Evolutionary conservation across 176 grass and related monocot genomes (phyloP).

Genomic region (Juncus effusus): DNA sequence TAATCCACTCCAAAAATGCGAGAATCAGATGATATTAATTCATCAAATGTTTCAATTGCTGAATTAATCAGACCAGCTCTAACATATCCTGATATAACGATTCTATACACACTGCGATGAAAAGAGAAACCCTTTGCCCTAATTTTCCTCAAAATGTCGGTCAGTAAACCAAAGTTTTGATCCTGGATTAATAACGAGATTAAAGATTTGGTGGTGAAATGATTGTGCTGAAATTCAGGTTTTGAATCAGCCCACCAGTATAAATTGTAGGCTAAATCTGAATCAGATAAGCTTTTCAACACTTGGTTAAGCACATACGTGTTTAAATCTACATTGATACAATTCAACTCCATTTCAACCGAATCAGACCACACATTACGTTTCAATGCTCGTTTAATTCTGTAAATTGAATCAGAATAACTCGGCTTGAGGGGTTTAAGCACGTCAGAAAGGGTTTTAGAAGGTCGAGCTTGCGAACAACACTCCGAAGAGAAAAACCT

Average conservation of each 20-base stretch:
- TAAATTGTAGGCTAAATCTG: slow-evolving; percentile 32
- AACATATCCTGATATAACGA: slow-evolving; percentile 41
- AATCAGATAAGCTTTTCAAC: slow-evolving; percentile 36
- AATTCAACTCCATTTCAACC: slow-evolving; percentile 31
- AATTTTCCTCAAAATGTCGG: slow-evolving; percentile 33
- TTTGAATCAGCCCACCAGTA: slow-evolving; percentile 45
- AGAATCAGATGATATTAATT: slow-evolving; percentile 37
- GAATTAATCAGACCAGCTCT: slow-evolving; percentile 25
- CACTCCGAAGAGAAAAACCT: not conserved
- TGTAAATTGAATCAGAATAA: slow-evolving; percentile 23
- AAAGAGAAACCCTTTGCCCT: slow-evolving; percentile 20
- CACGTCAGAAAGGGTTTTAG: slow-evolving; percentile 22
- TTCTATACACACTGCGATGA: slow-evolving; percentile 42
- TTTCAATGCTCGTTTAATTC: slow-evolving; percentile 18
- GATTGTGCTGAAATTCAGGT: slow-evolving; percentile 37
- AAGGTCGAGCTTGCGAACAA: not conserved
- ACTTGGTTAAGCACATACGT: slow-evolving; percentile 38
- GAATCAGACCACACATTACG: slow-evolving; percentile 37
- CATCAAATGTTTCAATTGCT: slow-evolving; percentile 41
- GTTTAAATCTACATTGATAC: slow-evolving; percentile 33
- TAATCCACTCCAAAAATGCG: slow-evolving; percentile 38
- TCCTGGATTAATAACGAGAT: slow-evolving; percentile 35
- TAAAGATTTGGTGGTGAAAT: slow-evolving; percentile 35
- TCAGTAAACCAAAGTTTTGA: slow-evolving; percentile 34
- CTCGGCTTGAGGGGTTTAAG: slow-evolving; percentile 4